Percentiles rank a stretch among this genome's conserved stretches.
Evolutionary conservation across 257 asterid species (phyloP).

Genomic region (Gentiana straminea): DNA sequence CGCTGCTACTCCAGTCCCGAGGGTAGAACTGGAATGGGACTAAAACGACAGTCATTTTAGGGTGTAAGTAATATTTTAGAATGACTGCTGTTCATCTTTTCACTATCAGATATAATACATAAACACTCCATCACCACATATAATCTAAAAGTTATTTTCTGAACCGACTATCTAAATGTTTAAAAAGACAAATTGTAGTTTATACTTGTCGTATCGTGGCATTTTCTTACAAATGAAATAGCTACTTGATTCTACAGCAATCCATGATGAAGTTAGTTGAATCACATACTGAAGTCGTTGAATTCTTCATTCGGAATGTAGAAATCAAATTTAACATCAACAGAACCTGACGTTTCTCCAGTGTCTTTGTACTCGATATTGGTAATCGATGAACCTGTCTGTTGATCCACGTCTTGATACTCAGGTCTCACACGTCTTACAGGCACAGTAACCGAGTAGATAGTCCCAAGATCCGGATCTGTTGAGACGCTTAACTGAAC

Average conservation of each 20-base stretch:
- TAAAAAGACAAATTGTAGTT: conserved; percentile 6
- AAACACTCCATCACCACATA: no score
- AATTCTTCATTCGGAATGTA: conserved; percentile 55
- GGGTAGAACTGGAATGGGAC: no score
- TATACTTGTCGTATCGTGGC: neutral
- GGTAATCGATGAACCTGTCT: conserved; percentile 56
- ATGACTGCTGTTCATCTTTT: no score
- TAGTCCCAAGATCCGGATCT: conserved; percentile 78
- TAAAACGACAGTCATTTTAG: no score
- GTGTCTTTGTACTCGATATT: conserved; percentile 71
- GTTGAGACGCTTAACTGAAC: conserved; percentile 84
- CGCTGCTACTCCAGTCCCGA: no score
- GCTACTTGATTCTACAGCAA: conserved; percentile 2
- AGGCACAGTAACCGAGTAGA: conserved; percentile 82
- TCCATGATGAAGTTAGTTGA: neutral
- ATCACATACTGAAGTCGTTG: conserved; percentile 21
- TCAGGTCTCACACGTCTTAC: conserved; percentile 56
- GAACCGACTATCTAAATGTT: conserved; percentile 9
- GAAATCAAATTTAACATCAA: conserved; percentile 91
- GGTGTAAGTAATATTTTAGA: no score
- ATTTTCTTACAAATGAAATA: neutral
- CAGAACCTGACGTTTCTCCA: conserved; percentile 76
- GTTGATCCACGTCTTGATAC: conserved; percentile 53
- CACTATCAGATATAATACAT: no score
- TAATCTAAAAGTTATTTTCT: no score